phyloP scores from a whole-genome alignment of 805 yeast species.

The Starmerella potacharoeniae region DNA sequence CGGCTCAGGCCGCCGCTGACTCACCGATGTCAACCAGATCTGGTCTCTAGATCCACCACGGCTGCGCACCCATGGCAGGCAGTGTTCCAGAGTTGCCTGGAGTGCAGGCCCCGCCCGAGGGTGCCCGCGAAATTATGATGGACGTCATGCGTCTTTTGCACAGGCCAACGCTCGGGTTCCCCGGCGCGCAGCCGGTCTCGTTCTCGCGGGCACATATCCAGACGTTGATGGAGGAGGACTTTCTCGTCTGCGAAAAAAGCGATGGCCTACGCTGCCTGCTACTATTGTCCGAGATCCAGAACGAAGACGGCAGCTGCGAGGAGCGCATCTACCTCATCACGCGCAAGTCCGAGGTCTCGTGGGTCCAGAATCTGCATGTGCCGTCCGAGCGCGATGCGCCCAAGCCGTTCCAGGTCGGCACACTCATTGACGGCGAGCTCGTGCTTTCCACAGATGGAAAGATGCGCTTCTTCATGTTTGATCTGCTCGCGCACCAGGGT shows the following conservation, averaged over 20 bases:
- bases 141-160: conserved; percentile 55
- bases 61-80: conserved; percentile 14
- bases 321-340: conserved; percentile 86
- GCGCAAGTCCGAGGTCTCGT: conserved; percentile 74
- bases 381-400: conserved; percentile 44
- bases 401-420: conserved; percentile 65
- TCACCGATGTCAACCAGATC: background rate
- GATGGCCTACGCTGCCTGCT: conserved; percentile 85
- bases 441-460: conserved; percentile 41
- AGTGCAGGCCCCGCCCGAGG: conserved; percentile 57
- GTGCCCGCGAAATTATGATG: conserved; percentile 52
- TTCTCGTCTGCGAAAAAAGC: conserved; percentile 88
- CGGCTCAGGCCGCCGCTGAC: background rate
- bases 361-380: conserved; percentile 69
- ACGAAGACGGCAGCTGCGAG: conserved; percentile 36
- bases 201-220: conserved; percentile 67
- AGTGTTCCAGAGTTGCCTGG: conserved; percentile 81
- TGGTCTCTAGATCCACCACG: background rate
- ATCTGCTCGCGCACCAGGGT: conserved; percentile 77
- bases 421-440: conserved; percentile 87
- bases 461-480: conserved; percentile 75
- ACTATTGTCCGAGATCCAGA: conserved; percentile 47
- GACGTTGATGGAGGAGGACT: conserved; percentile 58
- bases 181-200: conserved; percentile 90
- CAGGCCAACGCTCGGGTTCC: conserved; percentile 49